Conservation (phyloP, 805 yeast genomes). For the Ogataea sp. region DNA sequence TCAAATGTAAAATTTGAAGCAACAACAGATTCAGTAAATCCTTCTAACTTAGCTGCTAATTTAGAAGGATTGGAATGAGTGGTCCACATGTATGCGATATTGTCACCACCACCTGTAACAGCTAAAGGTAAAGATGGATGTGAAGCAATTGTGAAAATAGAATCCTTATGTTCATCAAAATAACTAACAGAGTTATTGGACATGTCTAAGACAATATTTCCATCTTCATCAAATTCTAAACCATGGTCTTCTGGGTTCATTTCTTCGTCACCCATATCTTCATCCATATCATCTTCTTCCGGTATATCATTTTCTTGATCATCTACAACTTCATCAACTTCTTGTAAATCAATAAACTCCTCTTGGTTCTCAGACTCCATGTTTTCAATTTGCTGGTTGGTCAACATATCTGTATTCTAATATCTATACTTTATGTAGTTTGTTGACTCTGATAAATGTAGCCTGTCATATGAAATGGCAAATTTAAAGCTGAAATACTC, state of each 20-base stretch:
- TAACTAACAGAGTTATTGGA: conserved; percentile 83
- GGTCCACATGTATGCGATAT: conserved; percentile 86
- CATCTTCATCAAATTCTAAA: conserved; percentile 34
- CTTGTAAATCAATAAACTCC: conserved; percentile 19
- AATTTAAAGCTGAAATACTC: no score
- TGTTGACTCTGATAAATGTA: no score
- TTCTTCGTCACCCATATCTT: conserved; percentile 20
- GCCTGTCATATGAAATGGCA: no score
- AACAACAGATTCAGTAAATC: conserved; percentile 84
- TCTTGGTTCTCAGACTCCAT: conserved; percentile 13
- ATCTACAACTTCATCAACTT: conserved; percentile 25
- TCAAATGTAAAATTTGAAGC: conserved; percentile 77
- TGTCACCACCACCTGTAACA: conserved; percentile 94
- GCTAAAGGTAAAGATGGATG: conserved; percentile 85
- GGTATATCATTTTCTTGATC: conserved; percentile 11
- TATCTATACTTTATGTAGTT: no score
- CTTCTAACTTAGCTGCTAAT: conserved; percentile 64
- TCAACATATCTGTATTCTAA: not conserved
- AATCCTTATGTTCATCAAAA: conserved; percentile 86
- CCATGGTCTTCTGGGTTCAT: no score
- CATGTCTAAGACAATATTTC: conserved; percentile 71
- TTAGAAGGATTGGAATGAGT: conserved; percentile 81
- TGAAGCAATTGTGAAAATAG: conserved; percentile 70
- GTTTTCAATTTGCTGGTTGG: not conserved
- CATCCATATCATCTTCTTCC: conserved; percentile 11